phyloP scores from a whole-genome alignment of 768 basidiomycete species.

The Mycena crocata region DNA sequence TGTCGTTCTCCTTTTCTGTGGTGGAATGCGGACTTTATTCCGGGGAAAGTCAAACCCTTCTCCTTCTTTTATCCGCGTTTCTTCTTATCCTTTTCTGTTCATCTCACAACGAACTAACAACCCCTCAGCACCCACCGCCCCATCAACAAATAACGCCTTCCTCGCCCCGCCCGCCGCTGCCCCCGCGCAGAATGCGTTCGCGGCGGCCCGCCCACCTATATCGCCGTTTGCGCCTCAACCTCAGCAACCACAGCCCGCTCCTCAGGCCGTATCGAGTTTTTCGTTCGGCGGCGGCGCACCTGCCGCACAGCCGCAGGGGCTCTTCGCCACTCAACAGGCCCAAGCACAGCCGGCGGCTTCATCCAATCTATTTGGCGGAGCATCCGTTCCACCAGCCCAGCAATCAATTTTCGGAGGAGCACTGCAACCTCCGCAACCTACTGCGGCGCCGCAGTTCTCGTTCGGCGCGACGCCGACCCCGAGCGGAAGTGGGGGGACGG shows the following conservation, averaged over 20 bases:
- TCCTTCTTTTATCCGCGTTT: no score
- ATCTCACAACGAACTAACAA: background rate
- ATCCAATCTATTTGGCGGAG: no score
- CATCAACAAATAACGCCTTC: background rate
- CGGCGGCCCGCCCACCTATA: background rate
- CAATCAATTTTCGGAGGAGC: no score
- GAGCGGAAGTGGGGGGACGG: background rate
- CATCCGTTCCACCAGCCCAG: background rate
- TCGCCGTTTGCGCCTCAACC: background rate
- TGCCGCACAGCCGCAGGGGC: background rate
- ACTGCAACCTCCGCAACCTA: no score
- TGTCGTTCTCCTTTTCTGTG: background rate
- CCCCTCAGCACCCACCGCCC: background rate
- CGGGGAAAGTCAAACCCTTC: no score
- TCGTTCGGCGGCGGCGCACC: background rate
- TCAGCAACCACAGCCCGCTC: background rate
- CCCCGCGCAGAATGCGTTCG: background rate
- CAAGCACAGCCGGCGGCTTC: no score
- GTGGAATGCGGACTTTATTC: no score
- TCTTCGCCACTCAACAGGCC: no score
- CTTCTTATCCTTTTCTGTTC: no score
- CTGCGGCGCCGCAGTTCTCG: background rate
- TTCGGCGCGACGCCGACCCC: constrained; percentile 17
- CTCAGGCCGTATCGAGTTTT: background rate
- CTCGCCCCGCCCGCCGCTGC: background rate